Percentiles rank a stretch among this genome's conserved stretches.
These are phyloP conservation scores for Cucumis melo DNA, from an alignment of 306 rosid genomes.

Conservation along the genomic window DNA sequence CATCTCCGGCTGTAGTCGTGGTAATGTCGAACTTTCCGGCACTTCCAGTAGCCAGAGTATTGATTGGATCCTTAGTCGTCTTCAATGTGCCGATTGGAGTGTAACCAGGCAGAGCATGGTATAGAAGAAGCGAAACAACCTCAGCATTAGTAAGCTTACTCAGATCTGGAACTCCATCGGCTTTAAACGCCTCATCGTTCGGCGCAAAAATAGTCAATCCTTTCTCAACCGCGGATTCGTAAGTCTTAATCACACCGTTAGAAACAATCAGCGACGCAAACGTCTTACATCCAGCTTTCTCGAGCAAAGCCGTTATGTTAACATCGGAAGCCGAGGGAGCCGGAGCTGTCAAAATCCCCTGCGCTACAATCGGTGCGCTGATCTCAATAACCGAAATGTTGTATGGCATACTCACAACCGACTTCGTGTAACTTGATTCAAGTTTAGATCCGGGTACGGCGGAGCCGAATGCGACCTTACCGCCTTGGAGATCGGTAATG, in stretches of 20 bases:
- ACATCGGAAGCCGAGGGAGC: slow-evolving; percentile 49
- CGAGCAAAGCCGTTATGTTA: slow-evolving; percentile 61
- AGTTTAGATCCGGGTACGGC: slow-evolving; percentile 82
- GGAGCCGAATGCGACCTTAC: slow-evolving; percentile 84
- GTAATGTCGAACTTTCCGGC: slow-evolving; percentile 64
- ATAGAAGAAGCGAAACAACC: slow-evolving; percentile 49
- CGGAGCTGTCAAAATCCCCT: slow-evolving; percentile 68
- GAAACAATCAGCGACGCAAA: slow-evolving; percentile 42
- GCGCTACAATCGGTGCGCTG: slow-evolving; percentile 56
- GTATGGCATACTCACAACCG: slow-evolving; percentile 67
- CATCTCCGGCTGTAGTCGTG: slow-evolving; percentile 41
- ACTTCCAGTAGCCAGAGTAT: slow-evolving; percentile 55
- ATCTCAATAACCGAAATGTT: slow-evolving; percentile 74
- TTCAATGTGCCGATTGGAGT: slow-evolving; percentile 62
- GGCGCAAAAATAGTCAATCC: slow-evolving; percentile 86
- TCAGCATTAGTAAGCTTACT: slow-evolving; percentile 76
- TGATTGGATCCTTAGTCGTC: slow-evolving; percentile 36
- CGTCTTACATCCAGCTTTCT: slow-evolving; percentile 65
- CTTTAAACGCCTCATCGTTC: slow-evolving; percentile 77
- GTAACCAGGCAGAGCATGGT: slow-evolving; percentile 50
- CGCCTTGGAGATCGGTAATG: slow-evolving; percentile 75
- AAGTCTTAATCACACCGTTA: slow-evolving; percentile 61
- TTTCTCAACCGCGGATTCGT: slow-evolving; percentile 33
- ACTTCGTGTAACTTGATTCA: slow-evolving; percentile 62
- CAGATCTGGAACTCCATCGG: slow-evolving; percentile 61